These are phyloP conservation scores for Ulota crispa DNA, from an alignment of 225 moss, liverwort and hornwort genomes.

Conservation along the genomic window DNA sequence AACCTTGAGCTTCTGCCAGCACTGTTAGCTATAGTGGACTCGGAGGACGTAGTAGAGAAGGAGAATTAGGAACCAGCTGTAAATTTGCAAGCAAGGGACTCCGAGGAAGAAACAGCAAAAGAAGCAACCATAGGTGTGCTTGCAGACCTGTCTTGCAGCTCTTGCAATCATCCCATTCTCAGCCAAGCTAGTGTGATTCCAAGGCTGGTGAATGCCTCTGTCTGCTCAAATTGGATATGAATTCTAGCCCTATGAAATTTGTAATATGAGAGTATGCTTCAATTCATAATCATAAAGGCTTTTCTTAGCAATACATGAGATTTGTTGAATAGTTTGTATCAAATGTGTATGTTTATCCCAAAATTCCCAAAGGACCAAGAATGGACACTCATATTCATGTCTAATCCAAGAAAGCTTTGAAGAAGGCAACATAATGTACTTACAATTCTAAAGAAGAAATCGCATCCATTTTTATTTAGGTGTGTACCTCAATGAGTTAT, in stretches of 20 bases:
- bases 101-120: conserved; percentile 47
- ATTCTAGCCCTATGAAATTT: neutral
- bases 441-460: neutral
- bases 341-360: neutral
- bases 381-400: neutral
- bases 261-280: neutral
- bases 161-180: conserved; percentile 54
- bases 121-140: conserved; percentile 88
- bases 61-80: conserved; percentile 56
- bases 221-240: neutral
- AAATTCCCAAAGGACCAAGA: neutral
- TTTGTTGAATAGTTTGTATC: neutral
- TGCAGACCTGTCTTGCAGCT: conserved; percentile 63
- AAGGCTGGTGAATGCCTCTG: conserved; percentile 52
- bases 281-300: neutral
- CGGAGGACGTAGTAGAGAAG: conserved; percentile 32
- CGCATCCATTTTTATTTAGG: neutral
- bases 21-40: conserved; percentile 57
- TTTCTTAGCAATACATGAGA: neutral
- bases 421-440: too few relatives aligned
- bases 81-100: conserved; percentile 60
- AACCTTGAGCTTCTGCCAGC: conserved; percentile 67
- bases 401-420: neutral
- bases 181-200: conserved; percentile 64
- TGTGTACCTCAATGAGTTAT: neutral